phyloP scores from a whole-genome alignment of 2,329 filamentous ascomycete species.

The Beauveria caledonica region DNA sequence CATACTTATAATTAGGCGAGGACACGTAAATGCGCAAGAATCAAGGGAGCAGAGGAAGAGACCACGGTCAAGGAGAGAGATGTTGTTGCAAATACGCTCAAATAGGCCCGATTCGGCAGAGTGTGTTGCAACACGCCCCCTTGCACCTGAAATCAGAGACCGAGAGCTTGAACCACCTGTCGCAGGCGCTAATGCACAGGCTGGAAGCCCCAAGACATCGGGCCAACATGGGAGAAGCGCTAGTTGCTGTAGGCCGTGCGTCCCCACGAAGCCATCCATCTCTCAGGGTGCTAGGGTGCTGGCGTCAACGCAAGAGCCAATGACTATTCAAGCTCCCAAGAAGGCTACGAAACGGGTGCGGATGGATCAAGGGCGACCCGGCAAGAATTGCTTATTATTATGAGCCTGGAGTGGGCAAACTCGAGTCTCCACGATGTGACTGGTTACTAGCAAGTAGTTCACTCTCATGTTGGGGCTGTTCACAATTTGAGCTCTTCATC shows the following conservation, averaged over 20 bases:
- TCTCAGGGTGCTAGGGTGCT: background rate
- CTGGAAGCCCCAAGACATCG: background rate
- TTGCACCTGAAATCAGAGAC: background rate
- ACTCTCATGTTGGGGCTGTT: background rate
- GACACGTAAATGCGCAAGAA: background rate
- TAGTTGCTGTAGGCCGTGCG: background rate
- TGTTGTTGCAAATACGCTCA: background rate
- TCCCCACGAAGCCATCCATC: background rate
- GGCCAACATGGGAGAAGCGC: constrained; percentile 1
- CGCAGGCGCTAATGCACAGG: background rate
- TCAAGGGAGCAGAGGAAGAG: background rate
- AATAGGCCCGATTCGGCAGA: background rate
- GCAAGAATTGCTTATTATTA: background rate
- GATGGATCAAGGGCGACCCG: background rate
- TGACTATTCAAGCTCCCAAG: background rate
- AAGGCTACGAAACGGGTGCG: background rate
- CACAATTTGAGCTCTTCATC: too few species aligned
- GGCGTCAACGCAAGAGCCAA: background rate
- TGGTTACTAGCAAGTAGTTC: background rate
- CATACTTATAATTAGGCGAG: too few species aligned
- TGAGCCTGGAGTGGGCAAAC: background rate
- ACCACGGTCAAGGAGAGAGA: background rate
- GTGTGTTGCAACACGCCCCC: background rate
- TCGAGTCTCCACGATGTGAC: background rate
- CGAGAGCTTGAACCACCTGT: background rate